Evolutionary conservation across 2,329 filamentous ascomycete genomes (phyloP), one percentile per base, ranked within the genome.

Genomic region (Cladosporium sp.): DNA sequence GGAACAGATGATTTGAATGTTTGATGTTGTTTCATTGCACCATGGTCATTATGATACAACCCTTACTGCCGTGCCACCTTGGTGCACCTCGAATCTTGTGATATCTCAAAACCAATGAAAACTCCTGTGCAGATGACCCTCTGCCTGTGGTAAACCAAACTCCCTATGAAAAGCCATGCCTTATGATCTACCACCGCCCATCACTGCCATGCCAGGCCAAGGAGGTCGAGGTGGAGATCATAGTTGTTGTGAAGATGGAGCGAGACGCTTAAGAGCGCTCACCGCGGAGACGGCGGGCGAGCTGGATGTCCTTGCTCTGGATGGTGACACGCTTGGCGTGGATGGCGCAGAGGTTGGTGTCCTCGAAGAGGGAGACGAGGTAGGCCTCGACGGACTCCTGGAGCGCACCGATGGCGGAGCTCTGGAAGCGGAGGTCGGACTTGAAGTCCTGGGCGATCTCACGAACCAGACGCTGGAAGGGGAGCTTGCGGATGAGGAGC

Each of bases 361-460:
- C 92, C 78, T 97, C 93, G 76, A 98, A 97, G n/a, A 98, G 83
- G 76, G 96, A 93, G 66, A 98, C 91, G 71, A 98, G 85, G 79
- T 96, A 98, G 5, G 94, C 94, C 81, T 98, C 94, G n/a, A 93
- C 88, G 16, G 94, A 92, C 83, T 98, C 94, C 80, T 98, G 94
- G 2, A 98, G 85, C 14, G 94, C 94, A 75, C 91, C 88, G 74
- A 98, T 95, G 60, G 95, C 94, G 73, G 96, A 94, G 63, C 91
- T 96, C 82, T 98, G 95, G 93, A 95, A 99, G 71, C 94, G 88
- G 78, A 98, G 88, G 67, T 91, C 89, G 81, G 73, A 84, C 83
- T 85, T 86, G 80, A 82, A 83, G 78, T 83, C 81, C 75, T 83
- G 80, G 58, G 90, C 90, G 70, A 93, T 91, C 80, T 93, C 91